Evolutionary conservation across 768 basidiomycete species (phyloP), one percentile per base, ranked within the genome.

Genomic region (Mycena crocata): DNA sequence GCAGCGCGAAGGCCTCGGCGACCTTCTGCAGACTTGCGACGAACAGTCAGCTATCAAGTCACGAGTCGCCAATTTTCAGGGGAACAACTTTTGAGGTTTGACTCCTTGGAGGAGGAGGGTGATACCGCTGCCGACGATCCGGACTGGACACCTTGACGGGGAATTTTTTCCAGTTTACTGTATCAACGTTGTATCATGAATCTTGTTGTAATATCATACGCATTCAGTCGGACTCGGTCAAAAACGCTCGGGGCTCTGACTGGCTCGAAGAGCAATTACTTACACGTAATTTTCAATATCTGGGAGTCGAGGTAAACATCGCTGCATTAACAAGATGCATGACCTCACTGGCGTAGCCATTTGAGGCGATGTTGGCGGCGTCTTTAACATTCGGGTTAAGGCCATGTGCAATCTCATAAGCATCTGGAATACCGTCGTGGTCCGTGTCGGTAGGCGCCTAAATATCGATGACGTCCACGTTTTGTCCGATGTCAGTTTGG

Each of bases 21-120:
- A 28, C 70, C 66, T 26, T 57, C 72, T 5, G 63, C 63, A 14
- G 75, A 76, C 32, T 56, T 67, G 58, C 73, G 78, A 26, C 71
- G 78, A 39, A 70, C 75, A 24, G 75, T 72, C 17, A 79, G 78
- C 70, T 75, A 69, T 26, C 74, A 71, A 51, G 40, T 62, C 35
- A 45, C 70, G 14, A 57, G 51, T 14, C 57, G 50, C 19, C 50
- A 54, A 46, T 26, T 26, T 46, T 65, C 57, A 19, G 45, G 40
- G 15, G 57, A 51, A 32, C 44, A 51, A 14, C 21, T 44, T 37
- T 46, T 44, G 30, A 57, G 8, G 34, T 67, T 67, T 12, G 59
- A 57, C 4, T 19, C 55, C 1, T 57, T 67, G 60, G 32, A 61
- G 23, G 66, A 67, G 24, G 66, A 62, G 34, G 66, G 57, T 10